Evolutionary conservation across 805 yeast species (phyloP).

Genomic region (Metschnikowia aberdeeniae): DNA sequence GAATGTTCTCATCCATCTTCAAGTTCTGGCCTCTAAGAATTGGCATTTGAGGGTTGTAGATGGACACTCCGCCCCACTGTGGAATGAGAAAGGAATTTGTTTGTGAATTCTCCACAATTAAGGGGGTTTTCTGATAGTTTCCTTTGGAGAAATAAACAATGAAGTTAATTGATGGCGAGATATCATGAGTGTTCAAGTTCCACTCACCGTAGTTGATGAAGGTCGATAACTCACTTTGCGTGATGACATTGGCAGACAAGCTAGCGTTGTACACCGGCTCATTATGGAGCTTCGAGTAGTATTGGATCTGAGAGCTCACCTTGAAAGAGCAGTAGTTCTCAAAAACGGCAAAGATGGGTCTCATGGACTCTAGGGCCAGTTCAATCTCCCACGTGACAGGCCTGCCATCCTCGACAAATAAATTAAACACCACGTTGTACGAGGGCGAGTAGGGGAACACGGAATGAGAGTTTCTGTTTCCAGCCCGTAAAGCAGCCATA

Average conservation of each 20-base stretch:
- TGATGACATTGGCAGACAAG: constrained; percentile 32
- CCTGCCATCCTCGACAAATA: constrained; percentile 65
- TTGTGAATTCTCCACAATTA: constrained; percentile 42
- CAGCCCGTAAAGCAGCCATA: constrained; percentile 18
- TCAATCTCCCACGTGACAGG: constrained; percentile 75
- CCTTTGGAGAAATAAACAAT: constrained; percentile 59
- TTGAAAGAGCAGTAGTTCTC: constrained; percentile 63
- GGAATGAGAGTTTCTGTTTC: constrained; percentile 18
- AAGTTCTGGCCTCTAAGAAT: constrained; percentile 13
- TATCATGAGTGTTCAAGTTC: constrained; percentile 57
- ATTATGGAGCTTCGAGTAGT: constrained; percentile 47
- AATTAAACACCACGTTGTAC: constrained; percentile 71
- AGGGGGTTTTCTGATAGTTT: constrained; percentile 41
- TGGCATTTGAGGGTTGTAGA: constrained; percentile 40
- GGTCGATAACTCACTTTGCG: constrained; percentile 58
- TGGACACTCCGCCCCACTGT: constrained; percentile 82
- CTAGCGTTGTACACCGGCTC: constrained; percentile 22
- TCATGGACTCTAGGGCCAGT: constrained; percentile 46
- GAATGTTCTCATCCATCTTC: constrained; percentile 38
- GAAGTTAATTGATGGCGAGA: constrained; percentile 68
- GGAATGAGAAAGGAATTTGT: constrained; percentile 72
- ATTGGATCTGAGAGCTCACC: constrained; percentile 73
- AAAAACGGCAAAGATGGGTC: constrained; percentile 53
- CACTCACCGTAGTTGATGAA: constrained; percentile 83
- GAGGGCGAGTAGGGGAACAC: constrained; percentile 58